Evolutionary conservation across 306 rosid genomes (phyloP), one percentile per base, ranked within the genome.

Genomic region (Glycine soja): DNA sequence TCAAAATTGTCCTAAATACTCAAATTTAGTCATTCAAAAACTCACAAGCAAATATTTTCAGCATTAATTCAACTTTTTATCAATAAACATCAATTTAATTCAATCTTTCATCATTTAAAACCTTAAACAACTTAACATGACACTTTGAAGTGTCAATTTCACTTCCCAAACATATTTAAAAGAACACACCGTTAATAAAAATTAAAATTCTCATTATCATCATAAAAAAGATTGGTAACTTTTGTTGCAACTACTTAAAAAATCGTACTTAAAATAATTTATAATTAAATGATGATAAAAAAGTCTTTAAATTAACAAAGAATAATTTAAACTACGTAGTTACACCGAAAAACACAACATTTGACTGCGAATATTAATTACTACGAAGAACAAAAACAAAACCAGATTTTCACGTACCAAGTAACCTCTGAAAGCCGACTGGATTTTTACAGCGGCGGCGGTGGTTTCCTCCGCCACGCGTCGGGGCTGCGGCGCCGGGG

Each of bases 341-440:
- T 13, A 14, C 8, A 14, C 11, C 40, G 40, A 36, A 36, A 51
- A 12, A 52, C 6, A 10, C 8, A 38, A 38, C 43, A 38, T 38
- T 38, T 38, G 6, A 38, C 43, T 38, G 43, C 4, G 6, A 51
- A 13, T 0, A 14, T 15, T 15, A 14, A 14, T 7, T 7, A n/a
- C 59, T 53, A 2, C 0, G 59, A n/a, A 36, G 40, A 36, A 36
- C 40, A 16, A 57, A 9, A 13, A 5, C 53, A 8, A 18, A 16
- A 76, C 2, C 5, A 58, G 32, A 43, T 3, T 43, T 10, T 63
- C 1, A 74, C 90, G 78, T 75, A 95, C 98, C 94, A 95, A 82
- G 81, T 95, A 95, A 42, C 93, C 87, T 14, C 98, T 86, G 83
- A 95, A 95, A 10, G 94, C 86, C 4, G 99, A 93, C 84, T 95